A percentile compares a stretch with the other conserved stretches of the same genome.
Conservation (phyloP, 805 yeast genomes). For the Wickerhamiella cacticola region DNA sequence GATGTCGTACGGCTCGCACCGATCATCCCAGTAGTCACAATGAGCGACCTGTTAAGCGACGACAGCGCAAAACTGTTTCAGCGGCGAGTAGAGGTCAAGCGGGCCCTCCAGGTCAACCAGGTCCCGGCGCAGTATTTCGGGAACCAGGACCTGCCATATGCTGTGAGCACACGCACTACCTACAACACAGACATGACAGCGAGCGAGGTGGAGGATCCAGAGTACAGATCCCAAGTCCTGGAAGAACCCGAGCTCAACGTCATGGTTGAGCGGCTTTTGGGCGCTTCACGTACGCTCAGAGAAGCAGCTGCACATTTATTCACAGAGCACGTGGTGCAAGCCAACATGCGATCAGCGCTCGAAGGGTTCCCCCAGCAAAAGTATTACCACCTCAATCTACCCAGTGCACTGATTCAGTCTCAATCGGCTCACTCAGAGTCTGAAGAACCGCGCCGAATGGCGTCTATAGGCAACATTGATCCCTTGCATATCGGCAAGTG, state of each 20-base stretch:
- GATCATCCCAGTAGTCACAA: slow-evolving; percentile 14
- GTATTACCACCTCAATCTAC: slow-evolving; percentile 1
- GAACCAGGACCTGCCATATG: slow-evolving; percentile 8
- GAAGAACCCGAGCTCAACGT: slow-evolving; percentile 13
- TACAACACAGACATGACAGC: slow-evolving; percentile 18
- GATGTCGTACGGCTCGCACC: slow-evolving; percentile 10
- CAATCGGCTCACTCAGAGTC: not conserved
- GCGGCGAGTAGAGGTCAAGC: slow-evolving; percentile 7
- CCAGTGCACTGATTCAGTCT: not conserved
- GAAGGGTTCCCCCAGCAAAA: not conserved
- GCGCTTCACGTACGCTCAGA: not conserved
- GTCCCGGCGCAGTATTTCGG: slow-evolving; percentile 6
- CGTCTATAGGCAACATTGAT: slow-evolving; percentile 20
- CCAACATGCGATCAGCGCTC: not conserved
- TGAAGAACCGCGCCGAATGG: slow-evolving; percentile 11
- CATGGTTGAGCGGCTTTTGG: slow-evolving; percentile 7
- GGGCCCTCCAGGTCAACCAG: slow-evolving; percentile 2
- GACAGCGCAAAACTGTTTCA: slow-evolving; percentile 11
- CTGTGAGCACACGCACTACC: not conserved
- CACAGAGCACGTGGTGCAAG: not conserved
- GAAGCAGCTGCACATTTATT: not conserved
- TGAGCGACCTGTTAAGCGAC: slow-evolving; percentile 9
- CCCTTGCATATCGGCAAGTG: slow-evolving; percentile 19
- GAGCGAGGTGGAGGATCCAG: slow-evolving; percentile 16
- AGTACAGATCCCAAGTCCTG: slow-evolving; percentile 15